phyloP scores from a whole-genome alignment of 2,329 filamentous ascomycete genomes.

The Alternaria solani region DNA sequence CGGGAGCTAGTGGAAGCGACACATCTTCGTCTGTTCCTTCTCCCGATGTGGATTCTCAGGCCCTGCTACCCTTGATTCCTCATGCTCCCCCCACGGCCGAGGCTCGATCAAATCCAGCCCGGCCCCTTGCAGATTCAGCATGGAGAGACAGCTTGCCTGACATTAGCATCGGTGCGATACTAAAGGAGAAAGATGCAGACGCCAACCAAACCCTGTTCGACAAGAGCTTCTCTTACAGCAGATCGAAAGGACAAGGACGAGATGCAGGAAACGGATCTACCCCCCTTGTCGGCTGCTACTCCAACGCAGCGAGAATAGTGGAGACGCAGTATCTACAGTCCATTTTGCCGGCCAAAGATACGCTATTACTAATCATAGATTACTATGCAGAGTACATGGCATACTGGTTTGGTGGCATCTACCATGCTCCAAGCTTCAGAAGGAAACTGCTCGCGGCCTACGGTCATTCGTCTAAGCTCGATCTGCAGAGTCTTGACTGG shows the following conservation, averaged over 20 bases:
- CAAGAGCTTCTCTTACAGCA: conserved; percentile 25
- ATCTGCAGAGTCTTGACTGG: conserved; percentile 44
- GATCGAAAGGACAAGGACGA: conserved; percentile 16
- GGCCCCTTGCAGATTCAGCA: conserved; percentile 14
- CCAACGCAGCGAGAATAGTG: conserved; percentile 32
- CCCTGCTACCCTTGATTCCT: neutral
- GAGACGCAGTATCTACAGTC: conserved; percentile 47
- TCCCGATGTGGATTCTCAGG: conserved; percentile 6
- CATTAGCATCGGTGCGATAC: conserved; percentile 36
- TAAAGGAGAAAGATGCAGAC: conserved; percentile 35
- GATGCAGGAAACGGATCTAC: conserved; percentile 3
- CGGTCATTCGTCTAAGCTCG: conserved; percentile 48
- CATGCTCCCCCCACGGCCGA: neutral
- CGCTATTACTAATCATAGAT: conserved; percentile 42
- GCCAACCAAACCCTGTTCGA: conserved; percentile 21
- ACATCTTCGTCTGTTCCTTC: conserved; percentile 13
- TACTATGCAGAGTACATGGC: conserved; percentile 53
- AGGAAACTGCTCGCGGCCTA: conserved; percentile 52
- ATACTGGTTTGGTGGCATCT: conserved; percentile 53
- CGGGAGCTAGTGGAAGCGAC: conserved; percentile 15
- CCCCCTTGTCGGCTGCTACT: conserved; percentile 25
- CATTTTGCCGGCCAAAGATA: conserved; percentile 44
- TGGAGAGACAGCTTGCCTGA: conserved; percentile 33
- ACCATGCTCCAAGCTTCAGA: conserved; percentile 50
- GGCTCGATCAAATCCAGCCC: neutral